These are phyloP conservation scores for Neostapfia colusana DNA, from an alignment of 176 grass and related monocot genomes.

Conservation along the genomic window DNA sequence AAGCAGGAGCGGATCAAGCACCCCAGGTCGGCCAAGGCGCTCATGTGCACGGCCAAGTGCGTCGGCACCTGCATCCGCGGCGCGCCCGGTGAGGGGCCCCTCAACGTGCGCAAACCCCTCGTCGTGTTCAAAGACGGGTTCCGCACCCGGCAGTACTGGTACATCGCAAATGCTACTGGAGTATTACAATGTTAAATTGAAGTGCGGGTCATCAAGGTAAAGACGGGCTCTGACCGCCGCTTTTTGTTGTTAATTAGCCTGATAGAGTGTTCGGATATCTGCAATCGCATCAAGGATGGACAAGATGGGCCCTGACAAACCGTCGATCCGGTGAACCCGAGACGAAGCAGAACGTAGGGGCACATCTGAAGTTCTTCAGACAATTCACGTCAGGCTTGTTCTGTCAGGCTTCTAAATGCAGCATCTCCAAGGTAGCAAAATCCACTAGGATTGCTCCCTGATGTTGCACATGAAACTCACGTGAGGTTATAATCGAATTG, in stretches of 20 bases:
- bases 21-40: slow-evolving; percentile 60
- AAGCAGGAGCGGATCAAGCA: slow-evolving; percentile 57
- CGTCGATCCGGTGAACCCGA: not conserved
- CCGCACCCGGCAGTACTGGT: slow-evolving; percentile 62
- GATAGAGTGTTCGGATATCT: slow-evolving; percentile 70
- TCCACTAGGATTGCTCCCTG: not conserved
- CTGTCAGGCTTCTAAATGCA: not conserved
- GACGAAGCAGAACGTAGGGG: not conserved
- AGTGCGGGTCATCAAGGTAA: not conserved
- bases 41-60: slow-evolving; percentile 67
- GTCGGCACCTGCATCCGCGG: slow-evolving; percentile 78
- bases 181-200: not conserved
- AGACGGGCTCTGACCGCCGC: not conserved
- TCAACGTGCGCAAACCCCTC: slow-evolving; percentile 48
- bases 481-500: not conserved
- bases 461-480: not conserved
- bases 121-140: slow-evolving; percentile 68
- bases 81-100: slow-evolving; percentile 48
- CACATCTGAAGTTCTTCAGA: not conserved
- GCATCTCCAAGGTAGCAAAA: not conserved
- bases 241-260: slow-evolving; percentile 34
- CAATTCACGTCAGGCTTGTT: not conserved
- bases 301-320: slow-evolving; percentile 61
- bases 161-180: not conserved
- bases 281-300: slow-evolving; percentile 76